phyloP scores from a whole-genome alignment of 2,329 filamentous ascomycete genomes.

The Calonectria pauciramosa region DNA sequence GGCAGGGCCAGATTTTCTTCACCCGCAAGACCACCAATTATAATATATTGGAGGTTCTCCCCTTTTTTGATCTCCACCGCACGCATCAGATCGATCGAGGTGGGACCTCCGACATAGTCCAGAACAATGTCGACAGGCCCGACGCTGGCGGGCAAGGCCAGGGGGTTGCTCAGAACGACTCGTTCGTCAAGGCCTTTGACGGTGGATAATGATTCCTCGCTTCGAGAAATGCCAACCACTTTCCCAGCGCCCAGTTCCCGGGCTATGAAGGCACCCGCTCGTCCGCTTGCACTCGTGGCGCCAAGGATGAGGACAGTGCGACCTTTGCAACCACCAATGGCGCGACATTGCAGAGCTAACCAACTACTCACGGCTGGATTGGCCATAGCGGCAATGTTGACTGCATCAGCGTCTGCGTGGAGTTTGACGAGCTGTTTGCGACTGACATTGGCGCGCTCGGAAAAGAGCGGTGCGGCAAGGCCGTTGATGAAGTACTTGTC shows the following conservation, averaged over 20 bases:
- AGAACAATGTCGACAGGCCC: conserved; percentile 27
- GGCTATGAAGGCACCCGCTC: conserved; percentile 15
- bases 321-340: conserved; percentile 8
- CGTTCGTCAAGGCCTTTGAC: conserved; percentile 23
- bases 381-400: conserved; percentile 20
- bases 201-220: neutral
- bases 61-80: conserved; percentile 12
- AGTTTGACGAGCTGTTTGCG: conserved; percentile 23
- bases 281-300: conserved; percentile 29
- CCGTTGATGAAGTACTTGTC: conserved; percentile 25
- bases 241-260: conserved; percentile 14
- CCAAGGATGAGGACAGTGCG: conserved; percentile 27
- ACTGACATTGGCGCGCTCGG: conserved; percentile 22
- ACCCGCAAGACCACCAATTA: conserved; percentile 24
- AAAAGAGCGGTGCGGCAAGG: conserved; percentile 13
- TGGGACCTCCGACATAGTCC: conserved; percentile 27
- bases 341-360: conserved; percentile 23
- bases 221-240: conserved; percentile 23
- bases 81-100: conserved; percentile 17
- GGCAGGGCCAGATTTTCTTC: conserved; percentile 20
- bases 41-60: conserved; percentile 27
- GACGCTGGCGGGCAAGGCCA: conserved; percentile 15
- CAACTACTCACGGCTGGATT: conserved; percentile 29
- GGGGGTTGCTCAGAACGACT: conserved; percentile 14
- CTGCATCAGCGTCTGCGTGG: conserved; percentile 6